Conservation (phyloP, 83 land plant species). For the Picea engelmannii region DNA sequence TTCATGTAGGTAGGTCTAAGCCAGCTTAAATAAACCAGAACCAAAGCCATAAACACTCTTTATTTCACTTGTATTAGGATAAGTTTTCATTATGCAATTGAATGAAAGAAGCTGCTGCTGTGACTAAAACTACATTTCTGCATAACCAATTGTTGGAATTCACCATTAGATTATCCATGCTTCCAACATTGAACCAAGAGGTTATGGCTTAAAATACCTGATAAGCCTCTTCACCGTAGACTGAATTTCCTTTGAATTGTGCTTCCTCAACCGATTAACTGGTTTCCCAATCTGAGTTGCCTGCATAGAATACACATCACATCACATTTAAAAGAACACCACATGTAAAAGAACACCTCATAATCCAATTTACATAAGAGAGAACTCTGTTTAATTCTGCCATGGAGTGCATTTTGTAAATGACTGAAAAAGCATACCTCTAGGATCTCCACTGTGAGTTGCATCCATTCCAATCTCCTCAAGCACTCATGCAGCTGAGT, state of each 20-base stretch:
- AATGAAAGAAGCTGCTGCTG: background rate
- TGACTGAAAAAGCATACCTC: conserved; percentile 30
- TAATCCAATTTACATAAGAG: too few relatives aligned
- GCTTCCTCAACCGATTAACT: conserved; percentile 57
- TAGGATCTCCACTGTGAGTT: conserved; percentile 51
- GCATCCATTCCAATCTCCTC: conserved; percentile 63
- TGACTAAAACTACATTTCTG: background rate
- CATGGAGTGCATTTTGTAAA: too few relatives aligned
- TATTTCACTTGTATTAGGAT: too few relatives aligned
- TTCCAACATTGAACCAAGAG: background rate
- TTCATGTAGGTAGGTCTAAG: background rate
- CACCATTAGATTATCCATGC: background rate
- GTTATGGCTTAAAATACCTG: background rate
- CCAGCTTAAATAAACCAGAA: background rate
- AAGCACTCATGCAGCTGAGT: conserved; percentile 45
- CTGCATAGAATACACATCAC: conserved; percentile 19
- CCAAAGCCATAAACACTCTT: background rate
- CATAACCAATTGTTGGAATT: background rate
- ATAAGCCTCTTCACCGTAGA: conserved; percentile 25
- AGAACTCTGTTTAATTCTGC: too few relatives aligned
- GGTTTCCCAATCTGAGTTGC: conserved; percentile 74
- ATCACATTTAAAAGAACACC: background rate
- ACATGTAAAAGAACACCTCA: too few relatives aligned
- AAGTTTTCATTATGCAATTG: conserved; percentile 29
- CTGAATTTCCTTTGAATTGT: conserved; percentile 41